phyloP scores from a whole-genome alignment of 371 early-diverging fungal species.

The Rhizomucor miehei region DNA sequence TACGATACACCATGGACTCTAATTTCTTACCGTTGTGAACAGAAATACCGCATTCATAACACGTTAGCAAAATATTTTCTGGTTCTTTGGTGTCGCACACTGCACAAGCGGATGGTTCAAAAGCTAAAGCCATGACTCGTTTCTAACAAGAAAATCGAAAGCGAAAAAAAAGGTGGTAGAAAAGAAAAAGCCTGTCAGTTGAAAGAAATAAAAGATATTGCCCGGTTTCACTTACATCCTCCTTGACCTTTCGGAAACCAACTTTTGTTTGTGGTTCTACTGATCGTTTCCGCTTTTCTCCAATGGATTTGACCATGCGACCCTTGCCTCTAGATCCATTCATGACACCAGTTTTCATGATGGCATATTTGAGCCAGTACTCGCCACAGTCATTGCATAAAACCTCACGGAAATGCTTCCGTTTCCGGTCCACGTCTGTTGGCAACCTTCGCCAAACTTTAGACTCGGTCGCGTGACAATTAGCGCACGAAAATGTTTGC shows the following conservation, averaged over 20 bases:
- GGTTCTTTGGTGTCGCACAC: slow-evolving; percentile 43
- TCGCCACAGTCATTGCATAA: slow-evolving; percentile 71
- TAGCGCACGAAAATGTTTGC: slow-evolving; percentile 49
- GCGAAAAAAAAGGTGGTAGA: not conserved
- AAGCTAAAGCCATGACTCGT: not conserved
- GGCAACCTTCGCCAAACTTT: slow-evolving; percentile 50
- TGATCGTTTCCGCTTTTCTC: not conserved
- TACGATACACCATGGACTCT: not conserved
- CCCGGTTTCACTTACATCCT: not conserved
- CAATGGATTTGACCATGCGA: not conserved
- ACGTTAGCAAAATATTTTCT: slow-evolving; percentile 37
- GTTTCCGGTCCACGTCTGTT: slow-evolving; percentile 49
- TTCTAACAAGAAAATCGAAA: not conserved
- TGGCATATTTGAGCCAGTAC: slow-evolving; percentile 75
- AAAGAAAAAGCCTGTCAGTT: not conserved
- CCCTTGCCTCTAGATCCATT: not conserved
- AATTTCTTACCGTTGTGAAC: slow-evolving; percentile 56
- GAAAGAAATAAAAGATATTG: no score
- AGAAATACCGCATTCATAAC: slow-evolving; percentile 62
- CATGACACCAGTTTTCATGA: slow-evolving; percentile 30
- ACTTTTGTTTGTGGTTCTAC: not conserved
- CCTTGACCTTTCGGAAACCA: not conserved
- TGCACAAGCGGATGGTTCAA: slow-evolving; percentile 38
- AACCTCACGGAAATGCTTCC: slow-evolving; percentile 41
- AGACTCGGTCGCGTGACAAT: slow-evolving; percentile 55